Evolutionary conservation across 208 protist species (phyloP).

Genomic region (Angomonas ambiguus): DNA sequence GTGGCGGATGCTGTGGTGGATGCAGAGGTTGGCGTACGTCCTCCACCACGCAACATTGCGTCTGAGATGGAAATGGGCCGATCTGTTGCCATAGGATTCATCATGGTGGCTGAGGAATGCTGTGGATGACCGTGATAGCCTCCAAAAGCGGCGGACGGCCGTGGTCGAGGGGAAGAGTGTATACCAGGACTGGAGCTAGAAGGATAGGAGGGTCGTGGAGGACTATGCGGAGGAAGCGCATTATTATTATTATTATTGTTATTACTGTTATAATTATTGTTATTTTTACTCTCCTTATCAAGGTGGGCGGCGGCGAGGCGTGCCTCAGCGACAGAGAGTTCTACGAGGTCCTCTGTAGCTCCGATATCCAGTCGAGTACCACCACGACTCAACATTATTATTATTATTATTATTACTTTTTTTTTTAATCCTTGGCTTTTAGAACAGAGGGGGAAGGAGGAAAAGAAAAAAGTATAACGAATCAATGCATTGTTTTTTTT

Average conservation of each 20-base stretch:
- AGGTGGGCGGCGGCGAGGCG: background rate
- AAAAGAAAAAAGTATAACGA: background rate
- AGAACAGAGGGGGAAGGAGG: background rate
- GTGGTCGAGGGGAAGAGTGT: background rate
- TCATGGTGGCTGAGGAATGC: too few relatives aligned
- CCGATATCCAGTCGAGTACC: conserved; percentile 8
- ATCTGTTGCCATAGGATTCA: too few relatives aligned
- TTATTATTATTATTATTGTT: conserved; percentile 6
- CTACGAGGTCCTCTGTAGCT: conserved; percentile 1
- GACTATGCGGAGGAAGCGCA: too few relatives aligned
- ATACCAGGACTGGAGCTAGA: background rate
- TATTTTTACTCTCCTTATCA: background rate
- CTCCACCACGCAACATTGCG: too few relatives aligned
- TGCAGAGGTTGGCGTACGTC: too few relatives aligned
- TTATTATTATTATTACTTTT: background rate
- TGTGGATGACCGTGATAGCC: too few relatives aligned
- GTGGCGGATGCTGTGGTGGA: too few relatives aligned
- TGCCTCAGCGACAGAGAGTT: background rate
- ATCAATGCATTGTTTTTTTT: conserved; percentile 2
- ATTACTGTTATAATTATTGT: background rate
- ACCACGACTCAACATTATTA: background rate
- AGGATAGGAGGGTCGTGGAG: too few relatives aligned
- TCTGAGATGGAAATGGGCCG: too few relatives aligned
- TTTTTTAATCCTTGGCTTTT: background rate
- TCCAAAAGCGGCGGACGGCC: background rate